phyloP scores from a whole-genome alignment of 441 rosid species.

The Erodium trifolium region DNA sequence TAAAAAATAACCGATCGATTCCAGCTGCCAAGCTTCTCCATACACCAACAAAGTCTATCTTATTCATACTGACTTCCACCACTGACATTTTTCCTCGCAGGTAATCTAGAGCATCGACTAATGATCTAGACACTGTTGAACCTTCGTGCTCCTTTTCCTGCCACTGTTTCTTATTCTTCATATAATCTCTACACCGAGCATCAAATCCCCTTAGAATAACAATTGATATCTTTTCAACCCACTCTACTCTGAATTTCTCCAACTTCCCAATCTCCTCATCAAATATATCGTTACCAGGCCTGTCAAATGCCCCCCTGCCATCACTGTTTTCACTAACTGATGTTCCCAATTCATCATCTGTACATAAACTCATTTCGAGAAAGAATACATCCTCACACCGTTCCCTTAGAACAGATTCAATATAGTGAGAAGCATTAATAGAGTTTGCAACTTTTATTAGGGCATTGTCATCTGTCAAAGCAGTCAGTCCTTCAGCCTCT shows the following conservation, averaged over 20 bases:
- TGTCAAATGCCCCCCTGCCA: constrained; percentile 21
- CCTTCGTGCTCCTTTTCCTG: constrained; percentile 66
- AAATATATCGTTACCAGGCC: constrained; percentile 39
- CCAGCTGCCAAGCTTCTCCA: constrained; percentile 77
- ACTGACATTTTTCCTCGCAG: constrained; percentile 60
- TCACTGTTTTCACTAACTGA: constrained; percentile 17
- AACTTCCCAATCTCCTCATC: constrained; percentile 45
- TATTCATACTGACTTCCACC: constrained; percentile 48
- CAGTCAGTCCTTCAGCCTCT: constrained; percentile 92
- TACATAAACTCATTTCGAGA: constrained; percentile 54
- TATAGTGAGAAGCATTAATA: constrained; percentile 53
- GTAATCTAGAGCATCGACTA: constrained; percentile 65
- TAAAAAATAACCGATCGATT: constrained; percentile 49
- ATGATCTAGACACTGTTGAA: constrained; percentile 48
- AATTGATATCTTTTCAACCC: constrained; percentile 68
- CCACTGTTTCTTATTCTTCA: constrained; percentile 74
- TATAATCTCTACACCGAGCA: constrained; percentile 60
- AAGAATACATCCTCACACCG: constrained; percentile 84
- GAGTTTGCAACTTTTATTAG: constrained; percentile 65
- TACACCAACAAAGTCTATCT: constrained; percentile 49
- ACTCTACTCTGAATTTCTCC: constrained; percentile 57
- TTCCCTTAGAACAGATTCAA: constrained; percentile 63
- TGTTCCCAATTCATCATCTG: constrained; percentile 30
- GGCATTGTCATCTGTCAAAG: constrained; percentile 69
- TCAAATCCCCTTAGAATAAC: constrained; percentile 80